Evolutionary conservation across 352 stramenopile species (phyloP).

Genomic region (Pythium insidiosum): DNA sequence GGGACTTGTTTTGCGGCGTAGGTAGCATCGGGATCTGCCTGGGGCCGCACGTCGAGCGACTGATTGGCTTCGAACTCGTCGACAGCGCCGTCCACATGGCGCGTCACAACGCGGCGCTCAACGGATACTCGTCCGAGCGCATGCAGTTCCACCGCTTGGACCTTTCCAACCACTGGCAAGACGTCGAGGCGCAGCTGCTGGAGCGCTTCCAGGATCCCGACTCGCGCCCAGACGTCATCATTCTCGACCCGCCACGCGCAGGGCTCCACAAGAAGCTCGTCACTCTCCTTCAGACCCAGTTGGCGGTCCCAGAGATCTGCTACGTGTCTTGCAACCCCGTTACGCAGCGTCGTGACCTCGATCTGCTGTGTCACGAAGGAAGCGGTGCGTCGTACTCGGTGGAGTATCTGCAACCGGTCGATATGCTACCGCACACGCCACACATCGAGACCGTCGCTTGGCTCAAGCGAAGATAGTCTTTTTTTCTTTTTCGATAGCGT

Average conservation of each 20-base stretch:
- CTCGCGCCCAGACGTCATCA: constrained; percentile 44
- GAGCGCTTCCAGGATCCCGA: constrained; percentile 2
- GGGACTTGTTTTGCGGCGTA: constrained; percentile 77
- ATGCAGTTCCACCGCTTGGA: constrained; percentile 68
- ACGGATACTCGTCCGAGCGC: constrained; percentile 36
- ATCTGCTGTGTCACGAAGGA: constrained; percentile 21
- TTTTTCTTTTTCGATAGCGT: too few species aligned
- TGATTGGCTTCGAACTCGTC: constrained; percentile 70
- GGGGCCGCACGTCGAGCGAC: constrained; percentile 23
- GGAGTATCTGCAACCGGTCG: constrained; percentile 49
- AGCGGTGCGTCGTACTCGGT: constrained; percentile 25
- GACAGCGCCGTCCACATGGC: constrained; percentile 46
- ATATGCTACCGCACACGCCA: constrained; percentile 76
- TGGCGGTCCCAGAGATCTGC: constrained; percentile 42
- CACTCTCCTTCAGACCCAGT: constrained; percentile 31
- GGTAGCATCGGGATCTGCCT: constrained; percentile 78
- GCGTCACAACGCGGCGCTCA: constrained; percentile 40
- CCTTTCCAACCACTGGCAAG: constrained; percentile 38
- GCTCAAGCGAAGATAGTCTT: constrained; percentile 31
- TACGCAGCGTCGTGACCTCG: constrained; percentile 51
- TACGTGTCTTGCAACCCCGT: constrained; percentile 78
- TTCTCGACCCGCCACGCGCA: constrained; percentile 65
- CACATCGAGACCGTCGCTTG: constrained; percentile 75
- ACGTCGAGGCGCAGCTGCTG: constrained; percentile 24
- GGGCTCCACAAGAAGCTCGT: constrained; percentile 66